Evolutionary conservation across 2,329 filamentous ascomycete species (phyloP).

Genomic region (Ophiosphaerella narmari): DNA sequence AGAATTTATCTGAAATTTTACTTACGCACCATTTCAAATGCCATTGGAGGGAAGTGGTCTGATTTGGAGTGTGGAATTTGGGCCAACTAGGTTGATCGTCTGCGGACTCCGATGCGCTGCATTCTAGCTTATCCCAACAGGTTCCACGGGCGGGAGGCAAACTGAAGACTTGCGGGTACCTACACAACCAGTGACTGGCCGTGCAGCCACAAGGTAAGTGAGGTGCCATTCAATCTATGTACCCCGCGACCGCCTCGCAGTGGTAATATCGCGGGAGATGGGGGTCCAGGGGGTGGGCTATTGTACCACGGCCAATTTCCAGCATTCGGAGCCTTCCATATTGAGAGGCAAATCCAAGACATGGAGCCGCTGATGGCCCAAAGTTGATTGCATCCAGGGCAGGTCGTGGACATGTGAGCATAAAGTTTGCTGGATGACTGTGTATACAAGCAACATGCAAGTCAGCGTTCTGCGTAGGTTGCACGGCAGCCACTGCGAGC

Average conservation of each 20-base stretch:
- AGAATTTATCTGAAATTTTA: too few species aligned
- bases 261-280: constrained; percentile 30
- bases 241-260: constrained; percentile 36
- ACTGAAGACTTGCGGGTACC: background rate
- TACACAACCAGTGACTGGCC: too few species aligned
- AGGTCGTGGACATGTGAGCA: background rate
- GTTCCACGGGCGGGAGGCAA: constrained; percentile 13
- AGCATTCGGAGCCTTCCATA: constrained; percentile 25
- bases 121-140: too few species aligned
- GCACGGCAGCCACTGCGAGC: constrained; percentile 21
- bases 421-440: constrained; percentile 1
- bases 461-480: constrained; percentile 27
- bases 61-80: too few species aligned
- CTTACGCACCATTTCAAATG: too few species aligned
- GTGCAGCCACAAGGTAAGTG: too few species aligned
- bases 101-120: too few species aligned
- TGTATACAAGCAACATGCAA: constrained; percentile 20
- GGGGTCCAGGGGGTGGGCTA: constrained; percentile 29
- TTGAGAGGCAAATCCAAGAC: constrained; percentile 7
- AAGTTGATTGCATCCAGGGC: background rate
- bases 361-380: background rate
- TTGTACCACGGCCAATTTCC: constrained; percentile 24
- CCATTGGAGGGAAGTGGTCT: too few species aligned
- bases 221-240: constrained; percentile 41
- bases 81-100: too few species aligned